phyloP scores from a whole-genome alignment of 805 yeast species.

The Metschnikowia cubensis region DNA sequence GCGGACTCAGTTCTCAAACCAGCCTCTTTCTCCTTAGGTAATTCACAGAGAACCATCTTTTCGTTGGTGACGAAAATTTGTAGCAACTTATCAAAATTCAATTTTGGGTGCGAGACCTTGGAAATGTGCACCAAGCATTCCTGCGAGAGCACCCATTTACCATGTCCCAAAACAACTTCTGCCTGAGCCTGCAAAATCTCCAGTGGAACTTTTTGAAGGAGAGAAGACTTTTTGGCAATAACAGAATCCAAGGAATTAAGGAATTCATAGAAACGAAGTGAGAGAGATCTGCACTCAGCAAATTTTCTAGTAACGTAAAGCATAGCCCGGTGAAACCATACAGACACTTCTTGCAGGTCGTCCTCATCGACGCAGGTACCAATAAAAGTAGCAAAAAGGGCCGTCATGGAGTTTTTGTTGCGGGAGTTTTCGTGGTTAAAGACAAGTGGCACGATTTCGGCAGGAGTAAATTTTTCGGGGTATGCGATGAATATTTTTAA shows the following conservation, averaged over 20 bases:
- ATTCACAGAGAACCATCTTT: conserved; percentile 28
- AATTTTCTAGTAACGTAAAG: conserved; percentile 61
- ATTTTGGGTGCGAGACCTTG: conserved; percentile 28
- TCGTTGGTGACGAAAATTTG: conserved; percentile 62
- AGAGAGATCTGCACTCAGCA: conserved; percentile 43
- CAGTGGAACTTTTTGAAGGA: conserved; percentile 40
- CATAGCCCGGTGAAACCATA: conserved; percentile 57
- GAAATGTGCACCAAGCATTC: conserved; percentile 17
- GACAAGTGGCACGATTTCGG: conserved; percentile 19
- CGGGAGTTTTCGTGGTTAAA: conserved; percentile 18
- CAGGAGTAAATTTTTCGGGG: conserved; percentile 7
- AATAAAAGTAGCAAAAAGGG: conserved; percentile 28
- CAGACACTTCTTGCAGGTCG: conserved; percentile 24
- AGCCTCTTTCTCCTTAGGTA: conserved; percentile 19
- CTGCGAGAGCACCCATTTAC: conserved; percentile 35
- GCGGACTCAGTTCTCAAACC: conserved; percentile 40
- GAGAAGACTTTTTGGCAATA: neutral
- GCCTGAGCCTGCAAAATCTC: conserved; percentile 57
- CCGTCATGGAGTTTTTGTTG: conserved; percentile 27
- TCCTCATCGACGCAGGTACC: conserved; percentile 13
- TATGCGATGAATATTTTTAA: conserved; percentile 16
- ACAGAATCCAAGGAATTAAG: conserved; percentile 19
- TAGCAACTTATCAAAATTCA: conserved; percentile 49
- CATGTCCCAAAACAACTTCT: conserved; percentile 51
- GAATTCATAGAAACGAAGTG: conserved; percentile 31